These are phyloP conservation scores for Moesziomyces sp. DNA, from an alignment of 1,284 basidiomycete species.

Conservation along the genomic window DNA sequence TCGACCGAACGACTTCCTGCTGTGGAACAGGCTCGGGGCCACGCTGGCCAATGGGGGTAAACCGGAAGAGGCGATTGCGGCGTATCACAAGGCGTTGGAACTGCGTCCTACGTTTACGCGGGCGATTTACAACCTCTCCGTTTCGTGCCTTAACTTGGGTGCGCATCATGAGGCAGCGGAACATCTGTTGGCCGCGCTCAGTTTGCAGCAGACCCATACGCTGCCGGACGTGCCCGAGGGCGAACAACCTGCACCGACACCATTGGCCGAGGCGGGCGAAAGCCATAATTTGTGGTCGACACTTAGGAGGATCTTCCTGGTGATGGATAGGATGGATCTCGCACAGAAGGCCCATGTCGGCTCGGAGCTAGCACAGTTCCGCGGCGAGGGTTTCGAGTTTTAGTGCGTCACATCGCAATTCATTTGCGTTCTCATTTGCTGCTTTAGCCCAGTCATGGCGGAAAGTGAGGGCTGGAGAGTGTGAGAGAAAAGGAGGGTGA, in stretches of 20 bases:
- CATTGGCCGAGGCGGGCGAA: constrained; percentile 63
- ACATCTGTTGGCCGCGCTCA: constrained; percentile 92
- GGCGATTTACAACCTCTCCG: constrained; percentile 96
- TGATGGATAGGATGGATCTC: constrained; percentile 71
- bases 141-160: constrained; percentile 96
- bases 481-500: too few species aligned
- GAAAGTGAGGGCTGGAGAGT: too few species aligned
- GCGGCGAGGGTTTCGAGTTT: constrained; percentile 85
- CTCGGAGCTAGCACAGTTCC: constrained; percentile 77
- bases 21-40: constrained; percentile 97
- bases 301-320: constrained; percentile 77
- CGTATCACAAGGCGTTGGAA: constrained; percentile 91
- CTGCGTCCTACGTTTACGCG: constrained; percentile 95
- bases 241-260: constrained; percentile 40
- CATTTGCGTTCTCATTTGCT: too few species aligned
- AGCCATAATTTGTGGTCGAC: constrained; percentile 84
- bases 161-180: constrained; percentile 96
- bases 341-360: constrained; percentile 71
- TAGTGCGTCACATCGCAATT: constrained; percentile 62
- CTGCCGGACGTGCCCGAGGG: constrained; percentile 61
- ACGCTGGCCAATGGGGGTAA: constrained; percentile 93
- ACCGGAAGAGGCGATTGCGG: constrained; percentile 91
- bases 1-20: constrained; percentile 87
- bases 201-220: constrained; percentile 74
- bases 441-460: too few species aligned